phyloP scores from a whole-genome alignment of 202 grass and related monocot genomes.

The Eragrostis tef region DNA sequence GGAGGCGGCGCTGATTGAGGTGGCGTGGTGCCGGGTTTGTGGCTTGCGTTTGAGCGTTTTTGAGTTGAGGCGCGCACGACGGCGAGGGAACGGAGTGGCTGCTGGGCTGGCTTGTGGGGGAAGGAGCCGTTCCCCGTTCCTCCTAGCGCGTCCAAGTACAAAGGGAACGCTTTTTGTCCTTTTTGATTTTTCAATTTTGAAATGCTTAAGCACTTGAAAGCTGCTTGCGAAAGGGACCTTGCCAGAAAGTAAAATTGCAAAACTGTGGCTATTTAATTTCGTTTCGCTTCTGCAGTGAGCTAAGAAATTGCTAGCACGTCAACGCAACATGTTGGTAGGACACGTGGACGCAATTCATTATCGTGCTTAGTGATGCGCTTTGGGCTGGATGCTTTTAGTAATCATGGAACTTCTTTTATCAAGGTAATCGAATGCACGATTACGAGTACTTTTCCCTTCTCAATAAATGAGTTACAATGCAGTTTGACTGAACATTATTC shows the following conservation, averaged over 20 bases:
- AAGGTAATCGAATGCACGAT: neutral
- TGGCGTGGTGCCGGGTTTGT: conserved; percentile 26
- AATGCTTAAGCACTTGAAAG: neutral
- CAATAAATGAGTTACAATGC: neutral
- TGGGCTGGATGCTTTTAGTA: neutral
- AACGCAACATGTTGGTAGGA: neutral
- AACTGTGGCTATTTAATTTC: neutral
- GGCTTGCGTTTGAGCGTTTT: conserved; percentile 37
- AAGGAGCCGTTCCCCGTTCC: neutral
- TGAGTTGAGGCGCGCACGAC: conserved; percentile 62
- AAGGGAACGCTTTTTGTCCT: too few species aligned
- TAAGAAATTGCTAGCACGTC: neutral
- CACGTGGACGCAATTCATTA: too few species aligned
- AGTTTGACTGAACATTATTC: conserved; percentile 1
- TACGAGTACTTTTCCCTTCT: neutral
- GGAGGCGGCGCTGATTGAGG: conserved; percentile 9
- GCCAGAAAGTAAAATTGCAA: neutral
- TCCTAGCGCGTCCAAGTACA: too few species aligned
- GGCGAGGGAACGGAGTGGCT: neutral
- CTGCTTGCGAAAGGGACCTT: neutral
- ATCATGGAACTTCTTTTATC: neutral
- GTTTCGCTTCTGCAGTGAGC: neutral
- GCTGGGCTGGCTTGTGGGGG: conserved; percentile 6
- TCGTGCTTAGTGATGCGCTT: neutral
- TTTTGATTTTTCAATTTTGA: too few species aligned